Base-by-base conservation (phyloP, 495 filamentous ascomycete species). In the Aspergillus panamensis region DNA sequence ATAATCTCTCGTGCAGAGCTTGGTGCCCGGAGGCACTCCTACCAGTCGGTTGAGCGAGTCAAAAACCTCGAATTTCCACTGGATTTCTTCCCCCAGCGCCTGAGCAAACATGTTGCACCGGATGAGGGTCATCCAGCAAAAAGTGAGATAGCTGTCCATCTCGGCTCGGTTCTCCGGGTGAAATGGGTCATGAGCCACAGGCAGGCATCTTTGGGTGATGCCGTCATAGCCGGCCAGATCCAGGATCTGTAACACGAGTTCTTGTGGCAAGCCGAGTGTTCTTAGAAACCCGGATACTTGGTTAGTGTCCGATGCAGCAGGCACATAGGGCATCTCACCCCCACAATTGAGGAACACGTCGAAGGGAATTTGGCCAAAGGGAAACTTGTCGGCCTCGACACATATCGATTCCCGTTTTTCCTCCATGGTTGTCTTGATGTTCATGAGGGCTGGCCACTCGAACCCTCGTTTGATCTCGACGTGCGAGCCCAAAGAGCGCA, bases 61-160 rank as follows among this genome's bases (percentile, higher is more conserved):
- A 44, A 44, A n/a, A 8, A 52, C 33, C 32, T 40, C 30, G 1
- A 20, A 13, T 8, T 19, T 39, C 50, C 50, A 52, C 6, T 37
- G 12, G 17, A 55, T 47, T 19, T 33, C 40, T 2, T 56, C 42
- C 12, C 44, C 61, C 21, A 64, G 17, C 33, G 48, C 63, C 8
- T 57, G 54, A 17, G 63, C 60, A 53, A 66, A 60, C 65, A 61
- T 65, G 21, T 62, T 54, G 48, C 62, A 65, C n/a, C 55, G 55
- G n/a, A 67, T 55, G 17, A 67, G 10, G 10, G 62, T 37, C 29
- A 61, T 55, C 65, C 65, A 67, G 30, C 65, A 62, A 33, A 55
- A 60, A 19, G 12, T 65, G 17, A 67, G 56, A 30, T 67, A 62
- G 14, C 42, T 29, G 9, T 9, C 19, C 8, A 67, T 16, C 37